phyloP scores from a whole-genome alignment of 768 basidiomycete genomes.

The Collybia sordida region DNA sequence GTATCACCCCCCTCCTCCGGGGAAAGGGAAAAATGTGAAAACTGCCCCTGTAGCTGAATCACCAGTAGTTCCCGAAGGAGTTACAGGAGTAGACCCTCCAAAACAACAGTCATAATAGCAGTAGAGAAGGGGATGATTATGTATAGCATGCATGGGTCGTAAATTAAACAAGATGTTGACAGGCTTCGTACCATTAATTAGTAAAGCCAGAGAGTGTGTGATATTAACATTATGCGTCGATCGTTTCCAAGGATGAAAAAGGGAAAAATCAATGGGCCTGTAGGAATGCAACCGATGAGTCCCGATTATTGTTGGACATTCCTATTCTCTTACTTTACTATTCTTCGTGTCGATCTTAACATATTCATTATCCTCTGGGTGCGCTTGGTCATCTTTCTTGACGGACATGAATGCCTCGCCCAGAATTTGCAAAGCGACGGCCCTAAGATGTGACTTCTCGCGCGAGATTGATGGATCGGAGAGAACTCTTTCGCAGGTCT shows the following conservation, averaged over 20 bases:
- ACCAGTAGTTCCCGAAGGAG: not conserved
- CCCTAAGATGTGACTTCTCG: slow-evolving; percentile 67
- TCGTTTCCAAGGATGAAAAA: too few species aligned
- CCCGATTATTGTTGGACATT: not conserved
- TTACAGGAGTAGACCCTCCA: slow-evolving; percentile 8
- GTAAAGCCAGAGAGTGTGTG: too few species aligned
- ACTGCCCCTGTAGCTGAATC: slow-evolving; percentile 6
- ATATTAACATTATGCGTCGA: too few species aligned
- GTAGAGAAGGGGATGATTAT: too few species aligned
- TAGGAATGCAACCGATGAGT: too few species aligned
- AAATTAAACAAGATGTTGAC: not conserved
- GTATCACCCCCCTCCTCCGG: slow-evolving; percentile 82
- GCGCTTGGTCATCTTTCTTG: slow-evolving; percentile 55
- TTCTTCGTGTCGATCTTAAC: slow-evolving; percentile 77
- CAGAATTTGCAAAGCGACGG: slow-evolving; percentile 79
- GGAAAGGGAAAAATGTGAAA: slow-evolving; percentile 62
- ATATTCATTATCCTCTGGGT: slow-evolving; percentile 71
- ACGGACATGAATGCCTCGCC: slow-evolving; percentile 78
- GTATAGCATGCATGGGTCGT: not conserved
- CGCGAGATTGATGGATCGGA: slow-evolving; percentile 52
- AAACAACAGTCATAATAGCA: slow-evolving; percentile 9
- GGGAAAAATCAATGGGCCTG: too few species aligned
- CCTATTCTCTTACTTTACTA: slow-evolving; percentile 44
- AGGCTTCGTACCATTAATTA: too few species aligned
- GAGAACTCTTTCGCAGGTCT: slow-evolving; percentile 83